Conservation (phyloP, 2,329 filamentous ascomycete species). For the Pseudogymnoascus sp. region DNA sequence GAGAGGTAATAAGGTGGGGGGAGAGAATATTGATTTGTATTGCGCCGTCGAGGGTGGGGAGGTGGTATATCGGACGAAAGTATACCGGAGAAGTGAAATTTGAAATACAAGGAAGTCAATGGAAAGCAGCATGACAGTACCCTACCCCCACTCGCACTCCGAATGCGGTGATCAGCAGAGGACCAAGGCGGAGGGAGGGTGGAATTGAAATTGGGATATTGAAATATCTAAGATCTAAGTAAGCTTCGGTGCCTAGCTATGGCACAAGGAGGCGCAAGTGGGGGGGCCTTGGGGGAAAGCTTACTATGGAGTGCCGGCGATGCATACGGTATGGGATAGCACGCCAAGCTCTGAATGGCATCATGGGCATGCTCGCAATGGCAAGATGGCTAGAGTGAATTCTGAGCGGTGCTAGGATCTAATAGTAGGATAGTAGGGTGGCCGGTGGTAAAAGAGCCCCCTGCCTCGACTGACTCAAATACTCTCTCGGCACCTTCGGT, state of each 20-base stretch:
- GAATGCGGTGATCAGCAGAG: neutral
- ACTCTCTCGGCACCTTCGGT: constrained; percentile 26
- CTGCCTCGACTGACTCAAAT: constrained; percentile 14
- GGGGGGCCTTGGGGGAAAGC: neutral
- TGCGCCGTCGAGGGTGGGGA: neutral
- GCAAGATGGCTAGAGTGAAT: neutral
- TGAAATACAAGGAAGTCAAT: neutral
- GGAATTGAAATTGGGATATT: neutral
- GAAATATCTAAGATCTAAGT: neutral
- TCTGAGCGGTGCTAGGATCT: neutral
- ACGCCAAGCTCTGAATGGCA: neutral
- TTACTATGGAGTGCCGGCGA: neutral
- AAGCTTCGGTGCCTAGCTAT: neutral
- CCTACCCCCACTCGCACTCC: neutral
- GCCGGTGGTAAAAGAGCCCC: too few relatives aligned
- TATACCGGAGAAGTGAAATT: neutral
- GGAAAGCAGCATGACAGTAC: neutral
- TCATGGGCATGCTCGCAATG: neutral
- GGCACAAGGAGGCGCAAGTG: neutral
- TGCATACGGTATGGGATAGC: neutral
- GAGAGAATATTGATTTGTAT: neutral
- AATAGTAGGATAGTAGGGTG: neutral
- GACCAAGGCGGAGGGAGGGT: neutral
- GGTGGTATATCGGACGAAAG: neutral
- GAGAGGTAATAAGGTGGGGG: neutral